These are phyloP conservation scores for Candida gigantensis DNA, from an alignment of 1,139 yeast species.

Conservation along the genomic window DNA sequence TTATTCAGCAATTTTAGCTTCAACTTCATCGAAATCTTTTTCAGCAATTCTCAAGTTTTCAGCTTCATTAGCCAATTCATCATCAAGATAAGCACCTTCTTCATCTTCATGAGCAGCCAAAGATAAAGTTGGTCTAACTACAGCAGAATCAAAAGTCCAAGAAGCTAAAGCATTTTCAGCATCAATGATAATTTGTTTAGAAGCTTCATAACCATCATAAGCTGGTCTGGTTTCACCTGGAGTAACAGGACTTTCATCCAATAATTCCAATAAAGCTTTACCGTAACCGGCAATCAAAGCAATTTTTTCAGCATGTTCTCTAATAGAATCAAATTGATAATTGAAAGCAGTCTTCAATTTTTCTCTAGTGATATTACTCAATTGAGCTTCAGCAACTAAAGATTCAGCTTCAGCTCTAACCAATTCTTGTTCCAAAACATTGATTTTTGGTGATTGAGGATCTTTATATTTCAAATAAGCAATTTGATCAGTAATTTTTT, in stretches of 20 bases:
- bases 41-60: slow-evolving; percentile 58
- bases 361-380: slow-evolving; percentile 96
- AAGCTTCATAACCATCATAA: slow-evolving; percentile 96
- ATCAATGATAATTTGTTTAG: slow-evolving; percentile 95
- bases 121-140: slow-evolving; percentile 88
- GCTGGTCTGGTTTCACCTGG: slow-evolving; percentile 99
- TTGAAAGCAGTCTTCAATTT: slow-evolving; percentile 96
- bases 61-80: slow-evolving; percentile 56
- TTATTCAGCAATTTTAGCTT: slow-evolving; percentile 12
- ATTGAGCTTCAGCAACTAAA: slow-evolving; percentile 97
- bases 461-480: slow-evolving; percentile 98
- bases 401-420: slow-evolving; percentile 99
- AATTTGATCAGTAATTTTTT: slow-evolving; percentile 94
- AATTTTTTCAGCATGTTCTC: slow-evolving; percentile 95
- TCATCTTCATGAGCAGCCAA: slow-evolving; percentile 73
- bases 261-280: slow-evolving; percentile 91
- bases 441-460: slow-evolving; percentile 94
- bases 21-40: slow-evolving; percentile 39
- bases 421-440: slow-evolving; percentile 94
- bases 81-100: slow-evolving; percentile 55
- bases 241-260: slow-evolving; percentile 95
- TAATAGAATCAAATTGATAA: slow-evolving; percentile 93
- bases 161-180: slow-evolving; percentile 94
- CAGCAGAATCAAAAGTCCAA: slow-evolving; percentile 96
- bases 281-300: slow-evolving; percentile 99